Base-by-base conservation (phyloP, 164 flowering plant species). In the Paratinospora sagittata region DNA sequence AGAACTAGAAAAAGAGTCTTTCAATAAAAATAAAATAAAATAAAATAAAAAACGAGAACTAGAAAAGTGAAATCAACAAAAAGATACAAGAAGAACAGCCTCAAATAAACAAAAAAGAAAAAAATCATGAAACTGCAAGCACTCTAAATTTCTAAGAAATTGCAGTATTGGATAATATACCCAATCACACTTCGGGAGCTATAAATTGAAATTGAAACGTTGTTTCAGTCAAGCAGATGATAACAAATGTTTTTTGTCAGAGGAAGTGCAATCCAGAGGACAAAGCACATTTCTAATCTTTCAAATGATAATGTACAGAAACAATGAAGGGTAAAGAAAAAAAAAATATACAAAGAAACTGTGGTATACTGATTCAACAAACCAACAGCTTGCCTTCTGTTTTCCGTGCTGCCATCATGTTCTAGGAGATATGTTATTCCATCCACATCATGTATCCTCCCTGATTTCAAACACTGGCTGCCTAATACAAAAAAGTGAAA, bases 241-340 rank as follows among this genome's bases (percentile, higher is more conserved):
- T 43, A 14, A 43, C 14, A 43, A 43, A 43, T 43, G 47, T 10
- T 43, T 9, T 55, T 55, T 8, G 24, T 55, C 61, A 19, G 61
- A 55, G 17, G 61, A 19, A 55, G 21, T 55, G 26, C 24, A 21
- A 55, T 55, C 24, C 24, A 55, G 21, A 21, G 61, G 24, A 21
- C 8, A 55, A 8, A 55, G 61, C 61, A 55, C 61, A 55, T 55
- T 55, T 55, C 61, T 55, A 55, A 55, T 55, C 61, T 55, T 55
- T 17, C 19, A 47, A 55, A 55, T 55, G n/a, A 55, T 55, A 55
- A 55, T 55, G 61, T 55, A 55, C 61, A 55, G 61, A 55, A 55
- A 55, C 60, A 55, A 55, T 55, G 21, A 55, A 55, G 24, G 24
- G 61, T 23, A 17, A 55, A 21, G 26, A 19, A n/a, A 55, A 55